Conservation (phyloP, 2,329 filamentous ascomycete genomes). For the Microdochium trichocladiopsis region DNA sequence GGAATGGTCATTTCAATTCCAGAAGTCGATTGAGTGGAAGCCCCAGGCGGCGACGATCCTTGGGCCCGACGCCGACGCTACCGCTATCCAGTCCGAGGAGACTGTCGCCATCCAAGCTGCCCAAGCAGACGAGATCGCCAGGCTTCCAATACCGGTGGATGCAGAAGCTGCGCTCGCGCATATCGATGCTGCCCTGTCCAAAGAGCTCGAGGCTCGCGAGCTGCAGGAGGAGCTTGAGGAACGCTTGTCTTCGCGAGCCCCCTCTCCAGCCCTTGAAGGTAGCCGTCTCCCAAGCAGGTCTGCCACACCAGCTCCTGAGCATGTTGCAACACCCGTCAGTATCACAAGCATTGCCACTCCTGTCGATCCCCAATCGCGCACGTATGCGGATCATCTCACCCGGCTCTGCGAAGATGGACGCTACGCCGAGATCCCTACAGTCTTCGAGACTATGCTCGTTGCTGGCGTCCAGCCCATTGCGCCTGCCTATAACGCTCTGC, state of each 20-base stretch:
- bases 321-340: slow-evolving; percentile 34
- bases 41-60: slow-evolving; percentile 47
- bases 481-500: slow-evolving; percentile 84
- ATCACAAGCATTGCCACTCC: slow-evolving; percentile 51
- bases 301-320: slow-evolving; percentile 32
- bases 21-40: slow-evolving; percentile 86
- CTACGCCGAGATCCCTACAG: slow-evolving; percentile 80
- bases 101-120: slow-evolving; percentile 20
- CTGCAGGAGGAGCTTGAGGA: slow-evolving; percentile 36
- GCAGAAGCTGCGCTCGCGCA: slow-evolving; percentile 62
- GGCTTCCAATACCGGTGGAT: slow-evolving; percentile 33
- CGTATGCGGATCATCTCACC: slow-evolving; percentile 72
- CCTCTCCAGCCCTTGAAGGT: slow-evolving; percentile 26
- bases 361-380: slow-evolving; percentile 55
- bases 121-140: slow-evolving; percentile 14
- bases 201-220: slow-evolving; percentile 59
- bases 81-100: slow-evolving; percentile 21
- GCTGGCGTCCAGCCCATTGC: slow-evolving; percentile 76
- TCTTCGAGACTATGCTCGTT: slow-evolving; percentile 85
- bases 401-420: slow-evolving; percentile 64
- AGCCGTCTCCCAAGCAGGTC: slow-evolving; percentile 30
- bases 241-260: slow-evolving; percentile 19
- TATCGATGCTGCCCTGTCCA: slow-evolving; percentile 77
- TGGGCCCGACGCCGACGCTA: slow-evolving; percentile 54
- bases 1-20: slow-evolving; percentile 89